These are phyloP conservation scores for Cylindrotheca fusiformis DNA, from an alignment of 108 stramenopile genomes.

Conservation along the genomic window DNA sequence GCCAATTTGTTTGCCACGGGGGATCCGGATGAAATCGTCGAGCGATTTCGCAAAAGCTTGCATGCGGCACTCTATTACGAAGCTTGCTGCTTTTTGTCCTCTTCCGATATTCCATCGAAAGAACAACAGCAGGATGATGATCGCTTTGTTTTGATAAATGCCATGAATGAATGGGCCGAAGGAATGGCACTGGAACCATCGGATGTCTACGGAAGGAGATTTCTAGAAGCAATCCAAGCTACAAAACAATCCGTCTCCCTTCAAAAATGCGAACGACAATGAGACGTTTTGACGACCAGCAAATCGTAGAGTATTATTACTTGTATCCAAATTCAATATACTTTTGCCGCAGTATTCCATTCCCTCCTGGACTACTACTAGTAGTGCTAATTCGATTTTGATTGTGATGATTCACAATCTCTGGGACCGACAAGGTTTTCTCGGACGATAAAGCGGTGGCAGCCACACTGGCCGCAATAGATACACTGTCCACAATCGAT, in stretches of 20 bases:
- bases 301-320: neutral
- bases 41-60: conserved; percentile 34
- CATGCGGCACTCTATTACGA: conserved; percentile 44
- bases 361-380: neutral
- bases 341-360: neutral
- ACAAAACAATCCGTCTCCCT: neutral
- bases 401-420: neutral
- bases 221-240: conserved; percentile 41
- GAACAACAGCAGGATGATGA: conserved; percentile 24
- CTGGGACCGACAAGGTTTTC: neutral
- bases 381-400: too few species aligned
- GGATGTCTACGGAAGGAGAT: conserved; percentile 44
- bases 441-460: too few species aligned
- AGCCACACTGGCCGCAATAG: too few species aligned
- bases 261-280: neutral
- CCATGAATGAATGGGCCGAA: conserved; percentile 77
- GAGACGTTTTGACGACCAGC: too few species aligned
- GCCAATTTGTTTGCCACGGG: conserved; percentile 33
- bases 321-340: neutral
- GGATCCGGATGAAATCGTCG: conserved; percentile 30
- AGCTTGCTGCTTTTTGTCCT: conserved; percentile 54
- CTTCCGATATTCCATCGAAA: neutral
- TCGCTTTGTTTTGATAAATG: conserved; percentile 53
- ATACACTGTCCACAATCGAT: too few species aligned
- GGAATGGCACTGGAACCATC: conserved; percentile 71